Evolutionary conservation across 495 filamentous ascomycete species (phyloP).

Genomic region (Neurospora sp.): DNA sequence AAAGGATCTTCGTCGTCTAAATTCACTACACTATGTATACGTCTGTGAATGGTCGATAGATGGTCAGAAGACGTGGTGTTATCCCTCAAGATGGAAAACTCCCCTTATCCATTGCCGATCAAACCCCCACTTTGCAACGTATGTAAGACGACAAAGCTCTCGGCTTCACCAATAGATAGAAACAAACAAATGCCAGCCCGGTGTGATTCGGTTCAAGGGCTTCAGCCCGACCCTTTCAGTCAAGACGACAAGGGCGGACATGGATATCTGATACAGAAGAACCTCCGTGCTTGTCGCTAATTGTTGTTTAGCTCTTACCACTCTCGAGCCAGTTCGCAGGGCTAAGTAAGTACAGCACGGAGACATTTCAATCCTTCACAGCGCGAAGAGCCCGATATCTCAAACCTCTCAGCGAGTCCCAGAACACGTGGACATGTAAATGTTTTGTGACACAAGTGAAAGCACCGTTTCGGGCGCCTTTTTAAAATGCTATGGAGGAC

Average conservation of each 20-base stretch:
- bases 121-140: not conserved
- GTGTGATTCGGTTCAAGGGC: not conserved
- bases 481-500: not conserved
- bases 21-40: not conserved
- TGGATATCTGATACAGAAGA: not conserved
- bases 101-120: not conserved
- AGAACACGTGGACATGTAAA: not conserved
- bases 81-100: not conserved
- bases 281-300: not conserved
- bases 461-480: not conserved
- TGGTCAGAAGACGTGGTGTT: not conserved
- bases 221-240: not conserved
- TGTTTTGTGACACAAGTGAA: not conserved
- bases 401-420: not conserved
- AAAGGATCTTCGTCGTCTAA: not conserved
- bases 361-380: not conserved
- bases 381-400: not conserved
- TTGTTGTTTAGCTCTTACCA: not conserved
- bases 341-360: not conserved
- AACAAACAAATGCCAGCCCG: not conserved
- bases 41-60: not conserved
- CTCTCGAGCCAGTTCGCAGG: not conserved
- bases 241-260: not conserved
- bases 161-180: not conserved
- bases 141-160: not conserved